Conservation (phyloP, 2,329 filamentous ascomycete genomes). For the Aschersonia sp. region DNA sequence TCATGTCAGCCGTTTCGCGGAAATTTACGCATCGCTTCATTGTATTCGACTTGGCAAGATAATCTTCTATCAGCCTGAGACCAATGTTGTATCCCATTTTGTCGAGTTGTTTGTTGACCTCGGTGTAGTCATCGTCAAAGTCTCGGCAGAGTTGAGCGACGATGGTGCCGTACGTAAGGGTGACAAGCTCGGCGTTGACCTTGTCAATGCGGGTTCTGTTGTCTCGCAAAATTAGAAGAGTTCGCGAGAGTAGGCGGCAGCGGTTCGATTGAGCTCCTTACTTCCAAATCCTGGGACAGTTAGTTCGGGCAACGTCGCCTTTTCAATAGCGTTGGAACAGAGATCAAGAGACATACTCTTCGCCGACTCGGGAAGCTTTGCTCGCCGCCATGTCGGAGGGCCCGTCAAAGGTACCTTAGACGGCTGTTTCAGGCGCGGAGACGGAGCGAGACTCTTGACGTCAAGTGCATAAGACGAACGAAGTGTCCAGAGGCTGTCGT, state of each 20-base stretch:
- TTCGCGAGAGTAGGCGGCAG: background rate
- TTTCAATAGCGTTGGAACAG: too few species aligned
- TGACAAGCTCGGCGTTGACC: constrained; percentile 94
- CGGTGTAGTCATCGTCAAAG: constrained; percentile 82
- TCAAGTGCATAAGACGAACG: too few species aligned
- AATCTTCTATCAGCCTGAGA: constrained; percentile 89
- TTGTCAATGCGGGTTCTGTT: constrained; percentile 85
- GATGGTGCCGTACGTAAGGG: constrained; percentile 93
- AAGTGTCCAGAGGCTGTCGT: too few species aligned
- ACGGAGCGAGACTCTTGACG: too few species aligned
- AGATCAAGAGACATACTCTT: constrained; percentile 34
- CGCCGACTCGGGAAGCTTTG: constrained; percentile 46
- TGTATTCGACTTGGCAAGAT: constrained; percentile 86
- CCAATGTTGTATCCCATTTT: constrained; percentile 99
- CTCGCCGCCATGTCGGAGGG: constrained; percentile 35
- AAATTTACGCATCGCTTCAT: constrained; percentile 85
- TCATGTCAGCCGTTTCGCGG: constrained; percentile 90
- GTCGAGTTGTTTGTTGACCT: constrained; percentile 95
- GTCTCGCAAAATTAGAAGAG: constrained; percentile 12
- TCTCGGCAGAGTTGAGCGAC: constrained; percentile 94
- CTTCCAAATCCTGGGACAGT: constrained; percentile 69
- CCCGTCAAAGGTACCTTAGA: background rate
- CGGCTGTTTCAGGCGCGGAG: too few species aligned
- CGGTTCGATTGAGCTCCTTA: constrained; percentile 31
- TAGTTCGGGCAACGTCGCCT: constrained; percentile 6